Percentiles rank a stretch among this genome's conserved stretches.
Conservation (phyloP, 2,329 filamentous ascomycete species). For the Aureobasidium sp. region DNA sequence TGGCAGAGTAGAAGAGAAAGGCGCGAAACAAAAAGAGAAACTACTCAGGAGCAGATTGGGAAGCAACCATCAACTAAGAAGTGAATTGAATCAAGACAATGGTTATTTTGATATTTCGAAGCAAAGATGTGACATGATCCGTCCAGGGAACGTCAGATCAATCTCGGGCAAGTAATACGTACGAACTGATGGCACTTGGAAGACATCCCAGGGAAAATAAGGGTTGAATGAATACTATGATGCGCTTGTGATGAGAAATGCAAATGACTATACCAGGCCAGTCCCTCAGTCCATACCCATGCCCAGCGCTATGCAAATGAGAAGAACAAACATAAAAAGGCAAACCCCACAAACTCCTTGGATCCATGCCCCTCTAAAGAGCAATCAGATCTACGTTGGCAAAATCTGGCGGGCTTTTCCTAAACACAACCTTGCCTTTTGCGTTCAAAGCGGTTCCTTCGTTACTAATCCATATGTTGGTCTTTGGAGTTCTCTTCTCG, state of each 20-base stretch:
- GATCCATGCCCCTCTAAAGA: constrained; percentile 40
- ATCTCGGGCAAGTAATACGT: background rate
- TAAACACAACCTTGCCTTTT: constrained; percentile 75
- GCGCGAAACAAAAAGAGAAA: too few species aligned
- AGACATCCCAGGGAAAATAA: background rate
- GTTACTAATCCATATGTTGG: constrained; percentile 81
- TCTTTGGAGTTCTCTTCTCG: constrained; percentile 22
- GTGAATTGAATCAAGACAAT: too few species aligned
- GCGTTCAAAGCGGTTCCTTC: constrained; percentile 83
- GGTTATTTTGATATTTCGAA: too few species aligned
- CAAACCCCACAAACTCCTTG: background rate
- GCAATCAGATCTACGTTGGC: constrained; percentile 82
- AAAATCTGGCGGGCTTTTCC: constrained; percentile 61
- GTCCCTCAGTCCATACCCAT: background rate
- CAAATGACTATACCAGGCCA: background rate
- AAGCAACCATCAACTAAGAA: too few species aligned
- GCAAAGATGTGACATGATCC: background rate
- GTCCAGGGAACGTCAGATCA: too few species aligned
- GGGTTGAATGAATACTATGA: background rate
- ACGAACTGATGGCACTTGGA: background rate
- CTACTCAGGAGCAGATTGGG: too few species aligned
- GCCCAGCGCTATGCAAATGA: background rate
- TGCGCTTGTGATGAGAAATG: background rate
- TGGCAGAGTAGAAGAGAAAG: too few species aligned
- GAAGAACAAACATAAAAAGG: background rate